Evolutionary conservation across 1,284 basidiomycete species (phyloP).

Genomic region (Trametes hirsuta): DNA sequence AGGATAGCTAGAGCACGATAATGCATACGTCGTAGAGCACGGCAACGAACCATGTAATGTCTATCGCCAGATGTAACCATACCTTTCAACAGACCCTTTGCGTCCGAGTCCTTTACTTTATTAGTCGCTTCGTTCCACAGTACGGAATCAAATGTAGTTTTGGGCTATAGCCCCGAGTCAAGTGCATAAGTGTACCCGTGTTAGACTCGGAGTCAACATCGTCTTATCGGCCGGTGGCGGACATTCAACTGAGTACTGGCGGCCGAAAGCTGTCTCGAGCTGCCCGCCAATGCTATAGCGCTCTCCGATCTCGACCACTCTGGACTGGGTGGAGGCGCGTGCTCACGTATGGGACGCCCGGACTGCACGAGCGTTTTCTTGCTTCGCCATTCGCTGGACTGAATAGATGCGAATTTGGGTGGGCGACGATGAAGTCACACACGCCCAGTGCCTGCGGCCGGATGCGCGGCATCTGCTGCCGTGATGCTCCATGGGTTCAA

Average conservation of each 20-base stretch:
- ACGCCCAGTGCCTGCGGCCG: too few species aligned
- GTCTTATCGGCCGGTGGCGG: too few species aligned
- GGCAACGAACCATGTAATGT: constrained; percentile 15
- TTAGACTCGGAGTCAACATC: too few species aligned
- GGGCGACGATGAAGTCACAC: too few species aligned
- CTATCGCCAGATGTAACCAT: constrained; percentile 5
- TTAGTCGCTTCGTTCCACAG: not conserved
- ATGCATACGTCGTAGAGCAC: constrained; percentile 23
- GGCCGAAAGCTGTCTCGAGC: too few species aligned
- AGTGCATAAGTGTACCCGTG: too few species aligned
- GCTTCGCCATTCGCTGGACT: too few species aligned
- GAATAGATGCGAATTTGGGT: too few species aligned
- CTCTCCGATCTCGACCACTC: not conserved
- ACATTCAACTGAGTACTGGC: too few species aligned
- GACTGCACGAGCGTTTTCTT: too few species aligned
- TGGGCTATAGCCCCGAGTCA: too few species aligned
- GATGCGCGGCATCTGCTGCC: not conserved
- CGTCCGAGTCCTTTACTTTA: not conserved
- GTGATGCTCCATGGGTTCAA: not conserved
- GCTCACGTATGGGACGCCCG: too few species aligned
- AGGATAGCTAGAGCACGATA: constrained; percentile 23
- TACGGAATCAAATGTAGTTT: not conserved
- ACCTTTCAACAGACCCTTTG: not conserved
- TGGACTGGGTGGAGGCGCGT: not conserved
- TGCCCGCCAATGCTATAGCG: not conserved